Evolutionary conservation across 192 early-diverging fungal genomes (phyloP).

Genomic region (Gonapodya sp.): DNA sequence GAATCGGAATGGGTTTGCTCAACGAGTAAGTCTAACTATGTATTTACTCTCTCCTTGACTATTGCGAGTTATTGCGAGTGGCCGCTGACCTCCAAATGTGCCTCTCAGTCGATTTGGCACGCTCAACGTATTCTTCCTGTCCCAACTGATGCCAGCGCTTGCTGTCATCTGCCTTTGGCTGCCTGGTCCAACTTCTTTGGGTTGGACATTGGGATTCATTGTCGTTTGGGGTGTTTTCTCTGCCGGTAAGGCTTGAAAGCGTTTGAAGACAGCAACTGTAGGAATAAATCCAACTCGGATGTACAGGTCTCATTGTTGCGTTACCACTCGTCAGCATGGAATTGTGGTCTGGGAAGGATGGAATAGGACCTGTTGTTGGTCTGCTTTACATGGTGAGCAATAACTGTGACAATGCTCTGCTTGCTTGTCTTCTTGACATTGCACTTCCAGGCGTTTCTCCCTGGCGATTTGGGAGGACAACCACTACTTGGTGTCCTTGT

Average conservation of each 20-base stretch:
- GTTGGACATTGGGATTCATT: not conserved
- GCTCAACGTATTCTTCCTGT: not conserved
- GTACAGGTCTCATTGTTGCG: not conserved
- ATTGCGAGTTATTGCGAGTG: too few species aligned
- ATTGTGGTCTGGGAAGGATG: not conserved
- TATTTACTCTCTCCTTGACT: too few species aligned
- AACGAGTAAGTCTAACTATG: not conserved
- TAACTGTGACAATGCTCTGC: not conserved
- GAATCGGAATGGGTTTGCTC: not conserved
- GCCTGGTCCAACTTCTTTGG: not conserved
- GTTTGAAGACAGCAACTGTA: not conserved
- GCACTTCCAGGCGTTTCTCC: not conserved
- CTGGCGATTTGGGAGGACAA: not conserved
- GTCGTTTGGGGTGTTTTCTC: not conserved
- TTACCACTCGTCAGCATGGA: not conserved
- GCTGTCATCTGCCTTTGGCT: slow-evolving; percentile 5
- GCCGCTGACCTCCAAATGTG: not conserved
- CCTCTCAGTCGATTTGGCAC: not conserved
- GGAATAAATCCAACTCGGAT: not conserved
- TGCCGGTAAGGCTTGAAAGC: not conserved
- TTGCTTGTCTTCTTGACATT: not conserved
- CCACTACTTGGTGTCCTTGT: slow-evolving; percentile 1
- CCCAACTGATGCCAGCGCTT: not conserved
- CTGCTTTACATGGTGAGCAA: not conserved
- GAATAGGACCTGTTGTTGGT: not conserved